Evolutionary conservation across 1,284 basidiomycete genomes (phyloP).

Genomic region (Leccinum subspadiceum): DNA sequence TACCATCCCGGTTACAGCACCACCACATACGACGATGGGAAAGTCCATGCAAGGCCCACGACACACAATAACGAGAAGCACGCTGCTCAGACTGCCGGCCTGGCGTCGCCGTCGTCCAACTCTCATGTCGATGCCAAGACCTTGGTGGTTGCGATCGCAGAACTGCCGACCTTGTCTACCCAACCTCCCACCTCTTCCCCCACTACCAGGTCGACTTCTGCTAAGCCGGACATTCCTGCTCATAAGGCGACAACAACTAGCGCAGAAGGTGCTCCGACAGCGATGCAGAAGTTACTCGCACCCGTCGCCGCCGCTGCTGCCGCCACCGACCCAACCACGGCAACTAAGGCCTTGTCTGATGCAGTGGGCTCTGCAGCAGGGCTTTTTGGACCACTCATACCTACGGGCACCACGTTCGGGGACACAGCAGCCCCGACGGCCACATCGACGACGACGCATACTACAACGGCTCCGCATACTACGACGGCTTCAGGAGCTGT

Average conservation of each 20-base stretch:
- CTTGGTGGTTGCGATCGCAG: neutral
- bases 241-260: neutral
- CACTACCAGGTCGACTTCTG: neutral
- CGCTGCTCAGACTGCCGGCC: neutral
- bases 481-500: neutral
- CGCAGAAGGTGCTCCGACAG: neutral
- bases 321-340: neutral
- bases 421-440: neutral
- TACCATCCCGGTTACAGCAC: conserved; percentile 20
- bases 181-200: neutral
- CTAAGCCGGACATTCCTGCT: neutral
- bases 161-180: neutral
- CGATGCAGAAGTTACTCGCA: neutral
- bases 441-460: neutral
- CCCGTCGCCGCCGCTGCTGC: neutral
- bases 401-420: neutral
- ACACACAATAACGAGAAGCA: conserved; percentile 17
- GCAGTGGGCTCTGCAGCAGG: neutral
- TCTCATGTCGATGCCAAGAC: conserved; percentile 1
- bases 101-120: neutral
- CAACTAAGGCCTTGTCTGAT: neutral
- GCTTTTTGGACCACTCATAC: neutral
- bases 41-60: conserved; percentile 17
- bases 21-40: conserved; percentile 20
- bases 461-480: neutral